phyloP scores from a whole-genome alignment of 352 stramenopile genomes.

The Phytophthora cryptogea region DNA sequence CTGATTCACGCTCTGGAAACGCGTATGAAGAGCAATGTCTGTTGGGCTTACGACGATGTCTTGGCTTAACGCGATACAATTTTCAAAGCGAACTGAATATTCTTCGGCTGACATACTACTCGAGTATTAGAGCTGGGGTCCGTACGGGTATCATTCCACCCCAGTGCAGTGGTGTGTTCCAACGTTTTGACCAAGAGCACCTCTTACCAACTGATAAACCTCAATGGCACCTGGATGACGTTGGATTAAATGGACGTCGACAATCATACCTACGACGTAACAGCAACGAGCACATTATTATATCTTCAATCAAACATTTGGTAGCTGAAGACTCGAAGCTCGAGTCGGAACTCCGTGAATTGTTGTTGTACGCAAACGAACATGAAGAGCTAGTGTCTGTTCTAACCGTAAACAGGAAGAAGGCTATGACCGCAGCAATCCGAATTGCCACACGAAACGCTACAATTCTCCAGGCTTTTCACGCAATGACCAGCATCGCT shows the following conservation, averaged over 20 bases:
- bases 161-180: conserved; percentile 38
- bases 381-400: conserved; percentile 37
- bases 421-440: conserved; percentile 35
- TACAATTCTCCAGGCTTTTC: conserved; percentile 35
- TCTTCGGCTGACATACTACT: conserved; percentile 44
- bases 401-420: conserved; percentile 48
- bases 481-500: conserved; percentile 40
- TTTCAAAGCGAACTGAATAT: conserved; percentile 48
- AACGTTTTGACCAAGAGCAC: conserved; percentile 43
- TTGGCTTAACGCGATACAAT: conserved; percentile 48
- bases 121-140: conserved; percentile 39
- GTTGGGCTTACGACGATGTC: conserved; percentile 24
- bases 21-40: conserved; percentile 24
- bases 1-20: neutral
- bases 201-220: conserved; percentile 20
- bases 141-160: conserved; percentile 48
- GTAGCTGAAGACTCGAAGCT: conserved; percentile 14
- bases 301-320: conserved; percentile 18
- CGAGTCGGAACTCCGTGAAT: conserved; percentile 31
- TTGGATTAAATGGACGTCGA: neutral
- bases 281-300: conserved; percentile 5
- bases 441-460: conserved; percentile 38
- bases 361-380: conserved; percentile 34
- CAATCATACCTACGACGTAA: conserved; percentile 3
- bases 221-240: conserved; percentile 14